Evolutionary conservation across 768 basidiomycete species (phyloP).

Genomic region (Rhodosporidiobolus sp.): DNA sequence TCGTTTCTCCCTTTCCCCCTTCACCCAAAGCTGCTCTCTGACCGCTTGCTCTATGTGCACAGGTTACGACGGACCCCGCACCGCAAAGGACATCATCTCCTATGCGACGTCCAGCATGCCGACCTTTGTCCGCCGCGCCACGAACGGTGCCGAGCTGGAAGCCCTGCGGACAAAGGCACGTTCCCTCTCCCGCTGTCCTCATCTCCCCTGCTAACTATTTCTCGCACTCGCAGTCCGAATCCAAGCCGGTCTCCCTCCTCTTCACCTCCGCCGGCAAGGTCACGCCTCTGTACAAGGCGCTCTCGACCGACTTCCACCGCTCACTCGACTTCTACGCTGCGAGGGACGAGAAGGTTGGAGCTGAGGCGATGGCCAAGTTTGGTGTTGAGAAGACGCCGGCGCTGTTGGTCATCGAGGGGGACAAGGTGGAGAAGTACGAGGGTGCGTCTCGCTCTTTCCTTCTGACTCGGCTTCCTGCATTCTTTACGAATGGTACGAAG

Average conservation of each 20-base stretch:
- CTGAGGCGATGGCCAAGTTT: slow-evolving; percentile 27
- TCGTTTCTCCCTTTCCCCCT: background rate
- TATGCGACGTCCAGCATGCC: slow-evolving; percentile 41
- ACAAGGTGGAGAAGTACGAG: slow-evolving; percentile 32
- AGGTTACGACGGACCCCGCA: slow-evolving; percentile 41
- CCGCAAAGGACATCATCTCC: slow-evolving; percentile 39
- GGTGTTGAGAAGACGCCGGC: slow-evolving; percentile 41
- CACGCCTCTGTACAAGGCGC: slow-evolving; percentile 45
- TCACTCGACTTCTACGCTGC: slow-evolving; percentile 43
- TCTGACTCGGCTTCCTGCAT: background rate
- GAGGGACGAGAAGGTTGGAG: slow-evolving; percentile 36
- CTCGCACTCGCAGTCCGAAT: slow-evolving; percentile 14
- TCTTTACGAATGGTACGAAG: too few species aligned
- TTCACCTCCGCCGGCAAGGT: slow-evolving; percentile 42
- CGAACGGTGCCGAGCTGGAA: slow-evolving; percentile 25
- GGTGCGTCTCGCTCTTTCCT: slow-evolving; percentile 17
- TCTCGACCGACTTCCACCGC: slow-evolving; percentile 42
- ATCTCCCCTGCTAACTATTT: background rate
- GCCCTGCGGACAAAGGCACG: slow-evolving; percentile 23
- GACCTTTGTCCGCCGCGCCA: slow-evolving; percentile 38
- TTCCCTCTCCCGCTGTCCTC: background rate
- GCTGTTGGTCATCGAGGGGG: slow-evolving; percentile 30
- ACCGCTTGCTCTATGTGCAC: background rate
- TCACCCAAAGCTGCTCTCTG: background rate
- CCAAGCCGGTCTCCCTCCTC: slow-evolving; percentile 42